These are phyloP conservation scores for Pisolithus microcarpus DNA, from an alignment of 768 basidiomycete genomes.

Conservation along the genomic window DNA sequence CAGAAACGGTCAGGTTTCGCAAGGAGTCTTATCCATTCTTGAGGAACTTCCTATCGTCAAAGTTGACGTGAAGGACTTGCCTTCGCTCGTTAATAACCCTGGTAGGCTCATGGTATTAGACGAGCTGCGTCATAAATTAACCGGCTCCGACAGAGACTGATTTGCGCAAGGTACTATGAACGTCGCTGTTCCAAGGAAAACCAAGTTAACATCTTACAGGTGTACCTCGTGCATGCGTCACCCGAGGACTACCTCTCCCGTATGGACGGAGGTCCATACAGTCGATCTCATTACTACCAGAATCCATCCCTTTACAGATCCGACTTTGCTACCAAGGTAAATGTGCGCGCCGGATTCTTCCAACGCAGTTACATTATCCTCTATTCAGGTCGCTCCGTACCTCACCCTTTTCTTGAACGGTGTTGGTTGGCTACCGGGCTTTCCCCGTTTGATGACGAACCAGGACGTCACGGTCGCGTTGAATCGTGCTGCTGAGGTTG, in stretches of 20 bases:
- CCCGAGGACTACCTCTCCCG: constrained; percentile 64
- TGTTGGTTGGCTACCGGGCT: constrained; percentile 72
- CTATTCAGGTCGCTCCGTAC: constrained; percentile 68
- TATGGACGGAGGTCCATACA: constrained; percentile 49
- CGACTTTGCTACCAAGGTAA: constrained; percentile 60
- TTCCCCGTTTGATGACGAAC: constrained; percentile 73
- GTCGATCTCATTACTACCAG: constrained; percentile 66
- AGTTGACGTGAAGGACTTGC: constrained; percentile 51
- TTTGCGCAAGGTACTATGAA: constrained; percentile 44
- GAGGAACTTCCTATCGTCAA: constrained; percentile 59
- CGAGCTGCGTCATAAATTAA: background rate
- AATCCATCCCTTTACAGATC: constrained; percentile 60
- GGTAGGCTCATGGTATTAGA: constrained; percentile 29
- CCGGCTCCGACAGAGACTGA: constrained; percentile 37
- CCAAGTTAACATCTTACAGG: constrained; percentile 29
- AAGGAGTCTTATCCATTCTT: constrained; percentile 70
- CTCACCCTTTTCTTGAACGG: constrained; percentile 82
- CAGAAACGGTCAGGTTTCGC: constrained; percentile 76
- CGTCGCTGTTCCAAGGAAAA: background rate
- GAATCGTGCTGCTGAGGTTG: constrained; percentile 39
- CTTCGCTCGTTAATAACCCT: constrained; percentile 44
- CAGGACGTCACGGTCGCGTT: constrained; percentile 50
- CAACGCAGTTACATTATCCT: background rate
- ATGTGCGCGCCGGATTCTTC: constrained; percentile 1
- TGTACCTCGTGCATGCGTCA: constrained; percentile 69